Percentiles rank a stretch among this genome's conserved stretches.
phyloP scores from a whole-genome alignment of 2,329 filamentous ascomycete species.

The Aureobasidium uvarum region DNA sequence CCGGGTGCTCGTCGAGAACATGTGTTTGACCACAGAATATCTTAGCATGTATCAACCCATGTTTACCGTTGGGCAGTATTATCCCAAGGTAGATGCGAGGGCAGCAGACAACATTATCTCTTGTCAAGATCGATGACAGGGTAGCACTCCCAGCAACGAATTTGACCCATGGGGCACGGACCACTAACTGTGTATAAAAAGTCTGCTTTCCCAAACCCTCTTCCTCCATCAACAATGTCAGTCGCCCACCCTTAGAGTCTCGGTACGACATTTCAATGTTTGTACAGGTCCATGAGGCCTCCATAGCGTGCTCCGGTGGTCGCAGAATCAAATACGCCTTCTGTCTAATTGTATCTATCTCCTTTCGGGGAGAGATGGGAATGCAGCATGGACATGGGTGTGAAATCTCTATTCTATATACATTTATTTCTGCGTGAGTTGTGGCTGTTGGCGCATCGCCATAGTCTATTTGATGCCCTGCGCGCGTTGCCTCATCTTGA shows the following conservation, averaged over 20 bases:
- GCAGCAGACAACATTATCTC: not conserved
- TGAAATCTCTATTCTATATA: constrained; percentile 38
- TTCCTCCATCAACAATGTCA: constrained; percentile 66
- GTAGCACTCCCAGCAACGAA: not conserved
- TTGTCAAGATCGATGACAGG: not conserved
- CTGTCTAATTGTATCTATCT: constrained; percentile 54
- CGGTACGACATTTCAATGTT: constrained; percentile 88
- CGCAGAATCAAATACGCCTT: constrained; percentile 73
- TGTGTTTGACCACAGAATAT: not conserved
- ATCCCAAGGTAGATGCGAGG: not conserved
- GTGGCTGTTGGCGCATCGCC: not conserved
- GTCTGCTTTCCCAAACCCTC: constrained; percentile 39
- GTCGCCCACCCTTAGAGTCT: constrained; percentile 98
- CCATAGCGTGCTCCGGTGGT: constrained; percentile 94
- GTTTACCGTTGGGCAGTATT: not conserved
- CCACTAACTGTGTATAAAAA: constrained; percentile 1
- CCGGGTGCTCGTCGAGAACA: too few species aligned
- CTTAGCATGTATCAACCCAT: not conserved
- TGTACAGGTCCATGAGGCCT: constrained; percentile 82
- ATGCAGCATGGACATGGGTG: constrained; percentile 46
- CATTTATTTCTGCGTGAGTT: not conserved
- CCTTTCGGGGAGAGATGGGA: constrained; percentile 50
- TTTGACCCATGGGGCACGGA: not conserved
- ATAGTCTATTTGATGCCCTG: constrained; percentile 38
- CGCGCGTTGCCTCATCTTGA: constrained; percentile 80